phyloP scores from a whole-genome alignment of 345 rosid species.

The Gossypium thurberi region DNA sequence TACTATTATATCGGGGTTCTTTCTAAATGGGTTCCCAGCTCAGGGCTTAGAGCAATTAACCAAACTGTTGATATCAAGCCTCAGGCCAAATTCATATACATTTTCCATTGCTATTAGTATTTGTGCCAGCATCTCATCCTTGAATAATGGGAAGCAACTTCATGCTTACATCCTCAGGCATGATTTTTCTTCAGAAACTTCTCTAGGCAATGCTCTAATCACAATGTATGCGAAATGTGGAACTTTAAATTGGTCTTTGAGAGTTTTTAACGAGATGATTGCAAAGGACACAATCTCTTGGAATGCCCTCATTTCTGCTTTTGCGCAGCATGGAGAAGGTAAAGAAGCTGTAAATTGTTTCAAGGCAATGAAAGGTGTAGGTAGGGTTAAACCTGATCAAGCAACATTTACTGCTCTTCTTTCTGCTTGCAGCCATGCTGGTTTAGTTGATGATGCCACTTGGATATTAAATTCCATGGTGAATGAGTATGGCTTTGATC shows the following conservation, averaged over 20 bases:
- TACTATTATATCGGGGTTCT: conserved; percentile 48
- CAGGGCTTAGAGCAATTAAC: conserved; percentile 41
- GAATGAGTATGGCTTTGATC: conserved; percentile 31
- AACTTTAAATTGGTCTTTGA: conserved; percentile 35
- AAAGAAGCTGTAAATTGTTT: conserved; percentile 42
- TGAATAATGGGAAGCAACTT: conserved; percentile 49
- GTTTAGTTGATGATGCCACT: conserved; percentile 51
- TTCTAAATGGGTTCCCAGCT: conserved; percentile 39
- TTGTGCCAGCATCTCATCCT: conserved; percentile 42
- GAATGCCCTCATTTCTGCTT: conserved; percentile 67
- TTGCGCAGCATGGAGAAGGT: conserved; percentile 68
- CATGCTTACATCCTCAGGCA: conserved; percentile 46
- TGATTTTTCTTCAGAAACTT: conserved; percentile 26
- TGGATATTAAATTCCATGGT: conserved; percentile 50
- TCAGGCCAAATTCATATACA: conserved; percentile 49
- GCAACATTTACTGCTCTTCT: conserved; percentile 59
- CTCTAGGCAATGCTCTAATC: conserved; percentile 54
- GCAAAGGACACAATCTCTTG: conserved; percentile 57
- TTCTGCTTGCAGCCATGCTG: conserved; percentile 76
- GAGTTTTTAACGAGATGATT: conserved; percentile 43
- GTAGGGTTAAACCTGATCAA: conserved; percentile 37
- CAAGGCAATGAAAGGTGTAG: conserved; percentile 38
- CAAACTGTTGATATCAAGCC: conserved; percentile 37
- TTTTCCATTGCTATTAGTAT: conserved; percentile 45
- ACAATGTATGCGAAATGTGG: conserved; percentile 75